Percentiles rank a stretch among this genome's conserved stretches.
phyloP scores from a whole-genome alignment of 208 protist genomes.

The Wallacemonas collosoma region DNA sequence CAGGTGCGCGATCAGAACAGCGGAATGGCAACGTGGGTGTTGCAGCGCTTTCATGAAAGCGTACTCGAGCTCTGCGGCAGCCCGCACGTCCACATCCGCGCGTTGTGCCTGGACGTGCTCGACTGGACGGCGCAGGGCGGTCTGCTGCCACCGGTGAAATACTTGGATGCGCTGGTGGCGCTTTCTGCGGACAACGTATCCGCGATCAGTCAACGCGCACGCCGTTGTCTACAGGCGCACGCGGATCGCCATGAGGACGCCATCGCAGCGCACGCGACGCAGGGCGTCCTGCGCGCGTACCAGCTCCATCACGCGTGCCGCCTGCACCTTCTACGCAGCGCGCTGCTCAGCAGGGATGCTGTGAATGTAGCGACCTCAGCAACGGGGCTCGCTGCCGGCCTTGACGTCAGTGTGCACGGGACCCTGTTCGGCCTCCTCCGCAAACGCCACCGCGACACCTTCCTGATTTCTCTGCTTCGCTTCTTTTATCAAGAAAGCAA shows the following conservation, averaged over 20 bases:
- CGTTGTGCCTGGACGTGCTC: slow-evolving; percentile 62
- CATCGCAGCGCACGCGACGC: slow-evolving; percentile 41
- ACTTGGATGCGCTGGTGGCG: slow-evolving; percentile 52
- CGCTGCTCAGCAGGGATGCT: slow-evolving; percentile 9
- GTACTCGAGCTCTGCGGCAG: slow-evolving; percentile 49
- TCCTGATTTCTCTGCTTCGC: slow-evolving; percentile 59
- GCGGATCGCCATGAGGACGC: slow-evolving; percentile 65
- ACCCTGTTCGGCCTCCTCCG: slow-evolving; percentile 51
- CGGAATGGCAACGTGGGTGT: slow-evolving; percentile 86
- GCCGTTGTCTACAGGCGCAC: slow-evolving; percentile 34
- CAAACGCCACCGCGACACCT: slow-evolving; percentile 55
- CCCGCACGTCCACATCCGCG: slow-evolving; percentile 38
- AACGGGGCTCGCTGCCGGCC: background rate
- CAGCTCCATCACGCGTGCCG: slow-evolving; percentile 59
- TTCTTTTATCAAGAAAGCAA: slow-evolving; percentile 72
- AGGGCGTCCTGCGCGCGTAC: slow-evolving; percentile 55
- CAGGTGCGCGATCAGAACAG: slow-evolving; percentile 72
- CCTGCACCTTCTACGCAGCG: slow-evolving; percentile 55
- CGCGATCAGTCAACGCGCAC: slow-evolving; percentile 48
- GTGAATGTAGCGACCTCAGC: background rate
- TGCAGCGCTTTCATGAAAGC: slow-evolving; percentile 67
- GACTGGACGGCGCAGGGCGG: slow-evolving; percentile 59
- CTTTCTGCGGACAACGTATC: slow-evolving; percentile 56
- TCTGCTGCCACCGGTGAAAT: slow-evolving; percentile 71
- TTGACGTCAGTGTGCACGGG: slow-evolving; percentile 38